phyloP scores from a whole-genome alignment of 164 flowering plant genomes.

The Vitis amurensis region DNA sequence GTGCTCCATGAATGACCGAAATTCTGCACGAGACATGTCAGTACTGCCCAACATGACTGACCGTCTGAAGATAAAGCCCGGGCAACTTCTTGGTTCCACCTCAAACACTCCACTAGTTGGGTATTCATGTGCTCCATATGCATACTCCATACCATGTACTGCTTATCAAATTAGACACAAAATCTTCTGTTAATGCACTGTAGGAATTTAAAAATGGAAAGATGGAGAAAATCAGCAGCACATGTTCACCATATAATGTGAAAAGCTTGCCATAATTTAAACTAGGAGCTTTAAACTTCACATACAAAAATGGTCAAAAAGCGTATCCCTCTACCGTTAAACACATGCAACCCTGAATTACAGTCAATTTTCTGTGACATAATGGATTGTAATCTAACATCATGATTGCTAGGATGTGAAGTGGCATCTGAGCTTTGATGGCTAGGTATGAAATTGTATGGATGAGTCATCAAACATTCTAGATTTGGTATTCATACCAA shows the following conservation, averaged over 20 bases:
- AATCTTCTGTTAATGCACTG: neutral
- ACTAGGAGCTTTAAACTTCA: too few relatives aligned
- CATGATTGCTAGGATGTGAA: too few relatives aligned
- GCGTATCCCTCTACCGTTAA: too few relatives aligned
- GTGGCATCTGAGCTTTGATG: too few relatives aligned
- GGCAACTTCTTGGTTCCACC: constrained; percentile 95
- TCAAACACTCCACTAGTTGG: constrained; percentile 92
- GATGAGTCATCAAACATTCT: too few relatives aligned
- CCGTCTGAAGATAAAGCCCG: constrained; percentile 83
- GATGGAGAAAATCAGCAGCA: neutral
- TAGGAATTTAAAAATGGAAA: neutral
- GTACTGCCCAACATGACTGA: constrained; percentile 75
- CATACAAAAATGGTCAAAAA: too few relatives aligned
- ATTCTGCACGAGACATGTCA: constrained; percentile 71
- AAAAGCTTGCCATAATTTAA: too few relatives aligned
- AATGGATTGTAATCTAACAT: too few relatives aligned
- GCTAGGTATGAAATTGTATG: too few relatives aligned
- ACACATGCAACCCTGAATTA: too few relatives aligned
- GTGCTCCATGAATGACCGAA: constrained; percentile 71
- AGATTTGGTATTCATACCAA: too few relatives aligned
- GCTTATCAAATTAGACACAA: constrained; percentile 17
- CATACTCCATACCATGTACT: constrained; percentile 92
- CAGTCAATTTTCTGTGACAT: too few relatives aligned
- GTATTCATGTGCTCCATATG: constrained; percentile 92
- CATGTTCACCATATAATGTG: neutral